A percentile compares a stretch with the other conserved stretches of the same genome.
phyloP scores from a whole-genome alignment of 768 basidiomycete genomes.

The Cubamyces sp. region DNA sequence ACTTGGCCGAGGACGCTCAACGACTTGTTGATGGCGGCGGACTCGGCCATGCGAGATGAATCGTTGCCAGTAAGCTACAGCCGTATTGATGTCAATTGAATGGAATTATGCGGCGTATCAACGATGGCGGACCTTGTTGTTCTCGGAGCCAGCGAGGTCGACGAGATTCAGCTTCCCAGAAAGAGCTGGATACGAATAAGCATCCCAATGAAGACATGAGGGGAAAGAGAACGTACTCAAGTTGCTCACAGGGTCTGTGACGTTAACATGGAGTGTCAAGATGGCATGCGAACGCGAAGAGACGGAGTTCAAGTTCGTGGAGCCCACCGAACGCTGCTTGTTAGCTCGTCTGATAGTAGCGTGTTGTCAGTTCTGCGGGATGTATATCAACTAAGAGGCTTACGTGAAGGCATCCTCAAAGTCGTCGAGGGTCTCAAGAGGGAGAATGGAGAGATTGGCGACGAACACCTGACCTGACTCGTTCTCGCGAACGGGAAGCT shows the following conservation, averaged over 20 bases:
- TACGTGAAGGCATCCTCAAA: conserved; percentile 53
- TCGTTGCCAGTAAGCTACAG: conserved; percentile 80
- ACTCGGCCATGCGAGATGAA: conserved; percentile 84
- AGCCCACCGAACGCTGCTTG: conserved; percentile 80
- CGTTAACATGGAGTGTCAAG: conserved; percentile 70
- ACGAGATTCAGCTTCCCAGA: conserved; percentile 84
- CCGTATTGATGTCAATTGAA: no score
- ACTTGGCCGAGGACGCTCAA: conserved; percentile 87
- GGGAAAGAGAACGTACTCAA: conserved; percentile 48
- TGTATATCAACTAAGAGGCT: conserved; percentile 26
- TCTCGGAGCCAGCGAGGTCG: conserved; percentile 90
- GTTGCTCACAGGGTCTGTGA: conserved; percentile 55
- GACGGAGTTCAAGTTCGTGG: conserved; percentile 81
- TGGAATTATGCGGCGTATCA: neutral
- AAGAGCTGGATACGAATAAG: conserved; percentile 47
- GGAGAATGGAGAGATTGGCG: conserved; percentile 48
- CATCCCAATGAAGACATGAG: neutral
- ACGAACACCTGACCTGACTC: conserved; percentile 57
- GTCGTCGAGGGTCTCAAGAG: conserved; percentile 47
- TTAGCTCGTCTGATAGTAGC: conserved; percentile 57
- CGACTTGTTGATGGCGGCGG: conserved; percentile 88
- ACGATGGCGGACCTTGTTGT: conserved; percentile 67
- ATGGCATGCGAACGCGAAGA: conserved; percentile 92
- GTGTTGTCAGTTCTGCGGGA: neutral
- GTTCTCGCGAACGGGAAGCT: conserved; percentile 60